Percentiles rank a stretch among this genome's conserved stretches.
phyloP scores from a whole-genome alignment of 2,329 filamentous ascomycete species.

The Aspergillus sp. region DNA sequence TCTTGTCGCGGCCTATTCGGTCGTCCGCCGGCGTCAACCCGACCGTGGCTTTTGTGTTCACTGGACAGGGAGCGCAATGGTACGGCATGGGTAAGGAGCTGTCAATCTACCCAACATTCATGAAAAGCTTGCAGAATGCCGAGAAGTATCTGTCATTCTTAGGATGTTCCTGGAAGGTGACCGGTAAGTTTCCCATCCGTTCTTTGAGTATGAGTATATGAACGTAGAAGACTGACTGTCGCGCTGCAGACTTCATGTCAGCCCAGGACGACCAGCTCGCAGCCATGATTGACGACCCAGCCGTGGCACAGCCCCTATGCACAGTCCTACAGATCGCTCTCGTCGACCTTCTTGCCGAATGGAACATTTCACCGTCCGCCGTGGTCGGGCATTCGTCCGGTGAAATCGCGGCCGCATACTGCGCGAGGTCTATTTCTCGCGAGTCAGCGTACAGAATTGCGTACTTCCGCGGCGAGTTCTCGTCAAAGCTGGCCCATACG shows the following conservation, averaged over 20 bases:
- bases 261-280: no score
- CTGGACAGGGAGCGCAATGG: conserved; percentile 41
- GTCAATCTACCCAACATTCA: no score
- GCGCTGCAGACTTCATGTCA: no score
- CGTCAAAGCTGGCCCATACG: background rate
- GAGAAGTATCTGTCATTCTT: conserved; percentile 1
- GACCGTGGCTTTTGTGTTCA: conserved; percentile 21
- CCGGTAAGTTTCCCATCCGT: no score
- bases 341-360: conserved; percentile 27
- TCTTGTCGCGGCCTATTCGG: no score
- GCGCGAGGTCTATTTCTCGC: conserved; percentile 17
- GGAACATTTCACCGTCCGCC: conserved; percentile 18
- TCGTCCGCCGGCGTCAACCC: no score
- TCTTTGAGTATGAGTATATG: no score
- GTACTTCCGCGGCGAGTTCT: background rate
- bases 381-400: conserved; percentile 34
- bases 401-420: conserved; percentile 48
- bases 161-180: no score
- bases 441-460: no score
- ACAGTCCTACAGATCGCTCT: conserved; percentile 32
- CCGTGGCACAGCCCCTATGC: conserved; percentile 24
- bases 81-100: conserved; percentile 34
- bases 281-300: no score
- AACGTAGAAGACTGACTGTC: no score
- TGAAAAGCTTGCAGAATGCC: no score